Conservation (phyloP, 257 asterid genomes). For the Nicotiana obtusifolia region DNA sequence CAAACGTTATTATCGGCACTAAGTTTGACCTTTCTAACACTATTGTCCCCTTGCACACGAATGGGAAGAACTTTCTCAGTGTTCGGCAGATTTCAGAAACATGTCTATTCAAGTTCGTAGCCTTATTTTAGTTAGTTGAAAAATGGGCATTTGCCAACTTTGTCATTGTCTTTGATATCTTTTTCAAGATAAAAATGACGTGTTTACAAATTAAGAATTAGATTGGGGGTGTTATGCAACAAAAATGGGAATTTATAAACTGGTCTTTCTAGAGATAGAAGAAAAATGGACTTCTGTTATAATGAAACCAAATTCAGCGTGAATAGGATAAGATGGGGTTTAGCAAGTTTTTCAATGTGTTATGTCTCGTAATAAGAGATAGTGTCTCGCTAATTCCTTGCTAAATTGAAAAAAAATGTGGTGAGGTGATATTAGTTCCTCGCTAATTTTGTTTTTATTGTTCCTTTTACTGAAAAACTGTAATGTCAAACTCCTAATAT, state of each 20-base stretch:
- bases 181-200: not conserved
- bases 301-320: no score
- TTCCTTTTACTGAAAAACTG: no score
- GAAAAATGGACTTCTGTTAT: no score
- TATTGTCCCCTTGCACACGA: conserved; percentile 4
- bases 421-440: no score
- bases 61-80: not conserved
- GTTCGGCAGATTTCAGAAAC: not conserved
- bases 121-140: not conserved
- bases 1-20: not conserved
- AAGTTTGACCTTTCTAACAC: not conserved
- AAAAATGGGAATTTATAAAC: no score
- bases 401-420: no score
- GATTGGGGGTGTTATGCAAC: not conserved
- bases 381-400: no score
- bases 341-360: no score
- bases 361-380: no score
- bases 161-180: not conserved
- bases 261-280: not conserved
- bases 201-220: not conserved
- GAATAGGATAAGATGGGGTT: no score
- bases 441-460: no score
- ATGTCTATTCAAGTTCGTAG: not conserved
- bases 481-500: no score
- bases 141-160: not conserved